These are phyloP conservation scores for Carex pumila DNA, from an alignment of 176 grass and related monocot species.

Conservation along the genomic window DNA sequence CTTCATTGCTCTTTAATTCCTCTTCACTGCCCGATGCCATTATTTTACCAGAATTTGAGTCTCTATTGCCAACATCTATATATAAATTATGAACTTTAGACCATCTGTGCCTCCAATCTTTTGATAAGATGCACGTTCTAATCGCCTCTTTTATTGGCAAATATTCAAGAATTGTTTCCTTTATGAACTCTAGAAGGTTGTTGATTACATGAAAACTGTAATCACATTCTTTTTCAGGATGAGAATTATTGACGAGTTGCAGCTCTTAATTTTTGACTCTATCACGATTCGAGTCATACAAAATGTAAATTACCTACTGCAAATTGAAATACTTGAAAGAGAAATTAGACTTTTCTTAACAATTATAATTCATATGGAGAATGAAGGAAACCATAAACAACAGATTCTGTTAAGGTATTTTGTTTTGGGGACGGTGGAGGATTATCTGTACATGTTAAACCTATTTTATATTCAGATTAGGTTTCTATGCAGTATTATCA, in stretches of 20 bases:
- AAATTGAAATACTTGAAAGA: not conserved
- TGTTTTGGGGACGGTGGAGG: no score
- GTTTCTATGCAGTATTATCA: no score
- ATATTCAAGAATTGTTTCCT: conserved; percentile 1
- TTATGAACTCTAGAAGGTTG: not conserved
- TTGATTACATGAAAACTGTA: not conserved
- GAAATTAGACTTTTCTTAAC: not conserved
- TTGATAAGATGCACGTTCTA: not conserved
- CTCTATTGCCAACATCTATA: not conserved
- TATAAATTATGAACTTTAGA: not conserved
- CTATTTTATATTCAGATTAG: no score
- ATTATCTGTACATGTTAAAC: no score
- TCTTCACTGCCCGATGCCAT: not conserved
- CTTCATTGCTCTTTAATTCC: not conserved
- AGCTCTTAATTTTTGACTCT: not conserved
- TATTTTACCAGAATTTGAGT: not conserved
- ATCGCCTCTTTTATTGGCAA: conserved; percentile 4
- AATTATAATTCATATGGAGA: no score
- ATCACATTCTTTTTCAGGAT: not conserved
- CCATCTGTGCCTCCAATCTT: not conserved
- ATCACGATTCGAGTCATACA: not conserved
- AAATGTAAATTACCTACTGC: not conserved
- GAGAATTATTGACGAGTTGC: not conserved
- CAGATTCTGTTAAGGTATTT: no score
- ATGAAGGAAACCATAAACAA: no score